Evolutionary conservation across 2,329 filamentous ascomycete genomes (phyloP).

Genomic region (Phoma sp.): DNA sequence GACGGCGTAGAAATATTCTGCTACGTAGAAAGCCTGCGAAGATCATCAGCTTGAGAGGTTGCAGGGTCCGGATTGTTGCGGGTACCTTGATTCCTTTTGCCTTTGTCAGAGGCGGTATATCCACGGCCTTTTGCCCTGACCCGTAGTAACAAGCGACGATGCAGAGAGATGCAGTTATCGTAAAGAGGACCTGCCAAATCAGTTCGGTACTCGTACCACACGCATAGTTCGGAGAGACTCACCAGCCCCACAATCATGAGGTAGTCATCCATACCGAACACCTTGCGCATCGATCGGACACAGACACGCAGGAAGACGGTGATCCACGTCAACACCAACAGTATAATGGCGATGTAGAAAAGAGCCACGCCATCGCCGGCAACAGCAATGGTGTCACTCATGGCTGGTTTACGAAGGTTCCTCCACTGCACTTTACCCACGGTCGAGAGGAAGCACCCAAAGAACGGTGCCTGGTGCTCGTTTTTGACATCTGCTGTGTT

Average conservation of each 20-base stretch:
- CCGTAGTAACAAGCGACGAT: conserved; percentile 29
- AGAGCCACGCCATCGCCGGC: conserved; percentile 26
- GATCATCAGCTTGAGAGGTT: no score
- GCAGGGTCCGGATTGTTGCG: background rate
- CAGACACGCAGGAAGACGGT: conserved; percentile 24
- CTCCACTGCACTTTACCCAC: background rate
- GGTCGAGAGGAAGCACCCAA: background rate
- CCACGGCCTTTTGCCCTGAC: conserved; percentile 21
- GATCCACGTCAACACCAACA: conserved; percentile 27
- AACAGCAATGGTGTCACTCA: conserved; percentile 22
- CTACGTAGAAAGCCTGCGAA: conserved; percentile 25
- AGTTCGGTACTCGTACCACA: background rate
- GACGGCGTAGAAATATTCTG: conserved; percentile 30
- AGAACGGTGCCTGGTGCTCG: no score
- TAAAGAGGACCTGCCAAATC: conserved; percentile 20
- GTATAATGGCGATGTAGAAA: conserved; percentile 23
- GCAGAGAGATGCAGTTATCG: conserved; percentile 26
- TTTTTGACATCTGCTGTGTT: no score
- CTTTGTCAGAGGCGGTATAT: conserved; percentile 17
- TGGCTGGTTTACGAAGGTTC: background rate
- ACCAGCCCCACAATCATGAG: conserved; percentile 27
- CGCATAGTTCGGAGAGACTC: conserved; percentile 1
- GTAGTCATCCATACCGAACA: conserved; percentile 22
- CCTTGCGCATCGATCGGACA: conserved; percentile 26
- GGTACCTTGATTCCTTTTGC: conserved; percentile 24